Evolutionary conservation across 139 green algal genomes (phyloP), one percentile per base, ranked within the genome.

Genomic region (Raphidocelis subcapitata): DNA sequence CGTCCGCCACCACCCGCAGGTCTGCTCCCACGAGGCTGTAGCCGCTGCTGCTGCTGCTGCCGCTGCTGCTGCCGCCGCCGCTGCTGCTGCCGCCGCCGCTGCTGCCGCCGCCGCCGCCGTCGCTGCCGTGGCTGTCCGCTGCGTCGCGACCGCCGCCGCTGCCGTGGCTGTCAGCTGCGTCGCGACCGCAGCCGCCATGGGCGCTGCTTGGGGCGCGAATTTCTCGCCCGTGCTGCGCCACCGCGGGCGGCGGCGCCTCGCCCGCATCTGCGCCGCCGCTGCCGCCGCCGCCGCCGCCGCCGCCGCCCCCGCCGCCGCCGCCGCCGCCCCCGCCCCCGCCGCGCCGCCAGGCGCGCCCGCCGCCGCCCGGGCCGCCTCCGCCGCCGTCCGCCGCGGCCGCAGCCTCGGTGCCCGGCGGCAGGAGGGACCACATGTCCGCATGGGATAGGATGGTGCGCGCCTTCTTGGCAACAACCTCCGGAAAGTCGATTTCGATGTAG

Each of bases 11-110:
- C 2, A 92, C 67, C 18, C 92, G 47, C 26, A 97, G 64, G 73
- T 97, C 92, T 2, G 75, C 88, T 3, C 86, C 81, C 12, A 87
- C 37, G 33, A 95, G 67, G 71, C 69, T 79, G 80, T 96, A 97
- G 20, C 49, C 44, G 32, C 36, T 54, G 54, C 54, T 52, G 21
- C 21, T 52, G 37, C 62, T 68, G 37, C 4, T 36, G 23, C 5
- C 57, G 16, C 55, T 62, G 55, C 55, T 35, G 23, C 10, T 52
- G 8, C 8, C 47, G 62, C 12, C 31, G 33, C 33, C 28, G 62
- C 10, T 51, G 62, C 62, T 67, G 24, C 55, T 65, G 29, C 32
- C 37, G 23, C 67, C 52, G 66, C 21, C 47, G 67, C 31, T 56
- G 21, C 28, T 54, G 47, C 28, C 36, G 65, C 49, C 18, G 63